Percentiles rank a stretch among this genome's conserved stretches.
These are phyloP conservation scores for Scytalidium sp. DNA, from an alignment of 2,329 filamentous ascomycete genomes.

Conservation along the genomic window DNA sequence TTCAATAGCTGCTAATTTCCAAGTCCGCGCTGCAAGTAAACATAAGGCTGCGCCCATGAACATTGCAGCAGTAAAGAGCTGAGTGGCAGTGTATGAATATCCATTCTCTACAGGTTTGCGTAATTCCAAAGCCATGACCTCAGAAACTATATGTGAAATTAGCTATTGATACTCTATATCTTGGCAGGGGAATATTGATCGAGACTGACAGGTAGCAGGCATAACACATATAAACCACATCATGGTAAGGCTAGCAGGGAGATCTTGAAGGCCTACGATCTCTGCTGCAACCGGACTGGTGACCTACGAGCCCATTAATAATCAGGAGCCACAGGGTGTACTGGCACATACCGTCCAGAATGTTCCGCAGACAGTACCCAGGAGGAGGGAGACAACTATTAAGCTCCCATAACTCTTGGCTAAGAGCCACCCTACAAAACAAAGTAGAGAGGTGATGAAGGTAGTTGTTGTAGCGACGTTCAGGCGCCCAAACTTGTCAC, in stretches of 20 bases:
- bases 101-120: neutral
- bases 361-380: constrained; percentile 62
- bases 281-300: constrained; percentile 61
- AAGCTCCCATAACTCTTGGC: constrained; percentile 52
- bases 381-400: constrained; percentile 65
- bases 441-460: constrained; percentile 43
- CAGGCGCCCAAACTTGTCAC: constrained; percentile 42
- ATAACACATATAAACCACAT: constrained; percentile 33
- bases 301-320: too few species aligned
- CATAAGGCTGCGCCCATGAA: constrained; percentile 50
- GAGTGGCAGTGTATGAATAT: constrained; percentile 5
- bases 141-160: constrained; percentile 23
- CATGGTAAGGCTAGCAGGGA: constrained; percentile 36
- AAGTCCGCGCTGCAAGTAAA: too few species aligned
- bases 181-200: too few species aligned
- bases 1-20: too few species aligned
- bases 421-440: constrained; percentile 48
- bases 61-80: constrained; percentile 37
- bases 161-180: too few species aligned
- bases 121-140: constrained; percentile 38
- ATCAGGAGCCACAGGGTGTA: too few species aligned
- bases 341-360: constrained; percentile 62
- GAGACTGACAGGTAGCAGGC: constrained; percentile 29
- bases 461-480: constrained; percentile 37
- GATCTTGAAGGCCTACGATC: constrained; percentile 54